These are phyloP conservation scores for Solanum gandarillasii DNA, from an alignment of 257 asterid species.

Conservation along the genomic window DNA sequence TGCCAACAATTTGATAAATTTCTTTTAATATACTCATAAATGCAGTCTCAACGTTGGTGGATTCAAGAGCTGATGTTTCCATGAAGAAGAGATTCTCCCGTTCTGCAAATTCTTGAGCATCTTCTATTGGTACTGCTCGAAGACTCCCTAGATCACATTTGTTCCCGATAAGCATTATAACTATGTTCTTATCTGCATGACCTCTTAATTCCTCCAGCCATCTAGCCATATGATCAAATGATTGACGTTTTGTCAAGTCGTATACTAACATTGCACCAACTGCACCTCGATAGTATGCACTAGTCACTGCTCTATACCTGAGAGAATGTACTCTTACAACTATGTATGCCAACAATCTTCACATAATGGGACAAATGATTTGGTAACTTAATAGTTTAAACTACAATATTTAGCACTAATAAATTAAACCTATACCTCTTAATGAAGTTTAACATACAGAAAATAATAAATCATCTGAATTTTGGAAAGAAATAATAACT, in stretches of 20 bases:
- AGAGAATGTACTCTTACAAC: not conserved
- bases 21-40: constrained; percentile 47
- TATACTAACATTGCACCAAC: constrained; percentile 83
- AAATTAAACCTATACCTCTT: not conserved
- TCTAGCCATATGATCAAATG: constrained; percentile 79
- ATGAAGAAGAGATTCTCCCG: constrained; percentile 73
- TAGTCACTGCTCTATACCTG: constrained; percentile 83
- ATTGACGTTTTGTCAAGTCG: constrained; percentile 72
- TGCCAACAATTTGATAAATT: constrained; percentile 61
- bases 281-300: constrained; percentile 84
- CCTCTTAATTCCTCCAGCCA: constrained; percentile 87
- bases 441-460: not conserved
- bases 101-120: constrained; percentile 83
- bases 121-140: constrained; percentile 72
- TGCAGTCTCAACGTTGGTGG: constrained; percentile 65
- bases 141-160: constrained; percentile 65
- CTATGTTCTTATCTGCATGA: constrained; percentile 82
- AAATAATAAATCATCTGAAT: not conserved
- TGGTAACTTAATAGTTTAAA: not conserved
- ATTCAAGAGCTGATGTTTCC: constrained; percentile 85
- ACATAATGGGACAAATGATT: not conserved
- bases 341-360: not conserved
- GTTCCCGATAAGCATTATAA: constrained; percentile 72
- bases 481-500: not conserved
- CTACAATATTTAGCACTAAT: not conserved